Percentiles rank a stretch among this genome's conserved stretches.
Evolutionary conservation across 108 stramenopile species (phyloP).

Genomic region (Chaetoceros muelleri): DNA sequence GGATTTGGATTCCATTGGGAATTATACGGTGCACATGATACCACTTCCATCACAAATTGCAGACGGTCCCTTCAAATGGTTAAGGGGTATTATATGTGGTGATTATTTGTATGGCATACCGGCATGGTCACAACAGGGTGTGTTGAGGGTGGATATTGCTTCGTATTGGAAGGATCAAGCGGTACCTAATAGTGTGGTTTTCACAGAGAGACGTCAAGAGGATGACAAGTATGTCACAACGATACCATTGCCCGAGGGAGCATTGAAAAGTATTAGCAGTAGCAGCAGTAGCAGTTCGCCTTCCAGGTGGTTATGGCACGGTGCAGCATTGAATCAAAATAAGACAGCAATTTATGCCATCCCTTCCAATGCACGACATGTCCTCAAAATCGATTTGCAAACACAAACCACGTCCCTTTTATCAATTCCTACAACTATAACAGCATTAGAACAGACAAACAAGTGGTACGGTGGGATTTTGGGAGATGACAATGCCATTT

Average conservation of each 20-base stretch:
- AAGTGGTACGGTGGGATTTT: slow-evolving; percentile 82
- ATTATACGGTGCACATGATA: slow-evolving; percentile 34
- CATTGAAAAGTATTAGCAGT: slow-evolving; percentile 19
- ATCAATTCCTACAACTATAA: slow-evolving; percentile 27
- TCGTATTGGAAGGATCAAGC: slow-evolving; percentile 39
- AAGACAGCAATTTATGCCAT: slow-evolving; percentile 75
- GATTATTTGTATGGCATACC: slow-evolving; percentile 76
- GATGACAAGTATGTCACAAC: slow-evolving; percentile 9
- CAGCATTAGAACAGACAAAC: slow-evolving; percentile 33
- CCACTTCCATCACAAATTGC: slow-evolving; percentile 38
- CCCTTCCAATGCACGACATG: slow-evolving; percentile 63
- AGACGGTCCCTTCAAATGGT: slow-evolving; percentile 59
- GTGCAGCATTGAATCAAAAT: slow-evolving; percentile 60
- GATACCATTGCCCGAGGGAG: slow-evolving; percentile 29
- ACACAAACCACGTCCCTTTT: slow-evolving; percentile 55
- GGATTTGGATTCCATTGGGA: too few relatives aligned
- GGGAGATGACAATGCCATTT: slow-evolving; percentile 66
- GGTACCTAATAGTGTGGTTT: background rate
- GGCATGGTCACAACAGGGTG: slow-evolving; percentile 36
- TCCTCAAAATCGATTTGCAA: slow-evolving; percentile 60
- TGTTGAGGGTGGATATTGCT: slow-evolving; percentile 56
- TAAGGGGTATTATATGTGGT: slow-evolving; percentile 58
- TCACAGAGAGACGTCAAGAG: too few relatives aligned
- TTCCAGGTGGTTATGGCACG: slow-evolving; percentile 87
- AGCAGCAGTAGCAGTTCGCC: too few relatives aligned